A percentile compares a stretch with the other conserved stretches of the same genome.
These are phyloP conservation scores for Amniculicola lignicola DNA, from an alignment of 495 filamentous ascomycete species.

Conservation along the genomic window DNA sequence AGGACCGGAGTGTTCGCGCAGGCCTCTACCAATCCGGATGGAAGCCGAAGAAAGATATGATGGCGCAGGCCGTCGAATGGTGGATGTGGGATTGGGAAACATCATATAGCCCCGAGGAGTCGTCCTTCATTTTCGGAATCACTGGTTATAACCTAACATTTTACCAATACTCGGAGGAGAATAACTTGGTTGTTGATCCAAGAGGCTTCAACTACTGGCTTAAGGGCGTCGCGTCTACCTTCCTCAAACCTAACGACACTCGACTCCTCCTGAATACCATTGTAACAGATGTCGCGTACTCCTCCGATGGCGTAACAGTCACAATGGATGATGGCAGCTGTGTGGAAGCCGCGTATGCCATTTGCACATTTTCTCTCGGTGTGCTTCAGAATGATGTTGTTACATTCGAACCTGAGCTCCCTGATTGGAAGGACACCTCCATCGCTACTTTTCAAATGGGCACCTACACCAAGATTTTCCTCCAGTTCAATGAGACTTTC, in stretches of 20 bases:
- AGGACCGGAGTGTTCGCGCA: slow-evolving; percentile 60
- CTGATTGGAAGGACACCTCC: slow-evolving; percentile 63
- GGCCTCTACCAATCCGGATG: slow-evolving; percentile 62
- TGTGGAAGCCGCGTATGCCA: slow-evolving; percentile 58
- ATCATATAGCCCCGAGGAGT: slow-evolving; percentile 42
- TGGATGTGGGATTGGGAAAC: slow-evolving; percentile 52
- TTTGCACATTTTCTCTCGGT: slow-evolving; percentile 63
- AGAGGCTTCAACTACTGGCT: slow-evolving; percentile 66
- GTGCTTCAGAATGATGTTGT: slow-evolving; percentile 66
- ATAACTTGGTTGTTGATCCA: slow-evolving; percentile 66
- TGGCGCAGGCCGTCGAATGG: slow-evolving; percentile 63
- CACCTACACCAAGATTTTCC: slow-evolving; percentile 76
- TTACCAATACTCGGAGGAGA: slow-evolving; percentile 51
- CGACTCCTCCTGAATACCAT: slow-evolving; percentile 59
- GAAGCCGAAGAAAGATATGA: slow-evolving; percentile 59
- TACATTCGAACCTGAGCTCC: slow-evolving; percentile 58
- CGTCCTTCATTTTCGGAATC: slow-evolving; percentile 41
- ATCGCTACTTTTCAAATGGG: slow-evolving; percentile 69
- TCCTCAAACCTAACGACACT: slow-evolving; percentile 55
- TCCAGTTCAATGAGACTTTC: slow-evolving; percentile 69
- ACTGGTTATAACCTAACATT: slow-evolving; percentile 44
- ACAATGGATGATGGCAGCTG: slow-evolving; percentile 56
- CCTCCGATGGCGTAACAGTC: slow-evolving; percentile 54
- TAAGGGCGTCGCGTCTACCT: slow-evolving; percentile 59
- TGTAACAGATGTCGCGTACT: slow-evolving; percentile 59